Base-by-base conservation (phyloP, 305 asterid species). In the Withania somnifera region DNA sequence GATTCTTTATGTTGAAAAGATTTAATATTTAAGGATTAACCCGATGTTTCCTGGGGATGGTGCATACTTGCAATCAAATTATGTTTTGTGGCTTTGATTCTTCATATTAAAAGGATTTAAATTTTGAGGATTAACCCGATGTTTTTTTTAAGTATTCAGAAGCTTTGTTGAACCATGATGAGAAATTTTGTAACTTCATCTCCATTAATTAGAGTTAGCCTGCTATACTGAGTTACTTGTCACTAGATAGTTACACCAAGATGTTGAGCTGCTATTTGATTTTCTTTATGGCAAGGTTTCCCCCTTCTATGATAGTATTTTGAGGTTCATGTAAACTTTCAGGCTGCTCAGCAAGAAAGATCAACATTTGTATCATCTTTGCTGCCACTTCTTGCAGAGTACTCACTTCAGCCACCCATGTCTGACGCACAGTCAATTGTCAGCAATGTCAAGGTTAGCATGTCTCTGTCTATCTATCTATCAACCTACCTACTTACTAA, bases 401-500 rank as follows among this genome's bases (percentile, higher is more conserved):
- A 97, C 92, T 90, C 93, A 84, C 95, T 97, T 84, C 95, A 94
- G 90, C 97, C 97, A 61, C 90, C 92, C 68, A 93, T 85, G 84
- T 89, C 93, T 58, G 95, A 97, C 90, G 99, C 99, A 83, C 98
- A 97, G 82, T 94, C 98, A 82, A 92, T 97, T 86, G 98, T 93
- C 87, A 91, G 98, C 81, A 89, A 91, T 87, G 93, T 93, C 88
- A 97, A 97, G 98, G 99, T 95, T 81, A 86, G 84, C 66, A 77
- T 81, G 71, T 13, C 24, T 28, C 45, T 50, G n/a, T 26, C 36
- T 71, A 11, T n/a, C 24, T 54, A 6, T 19, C 40, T 45, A 15
- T 14, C 78, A 42, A 32, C 26, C 9, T 34, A n/a, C 28, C 52
- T 67, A 73, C 60, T 22, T 14, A 71, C 38, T 75, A 75, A 50